Base-by-base conservation (phyloP, 768 basidiomycete genomes). In the Serendipita sp. region DNA sequence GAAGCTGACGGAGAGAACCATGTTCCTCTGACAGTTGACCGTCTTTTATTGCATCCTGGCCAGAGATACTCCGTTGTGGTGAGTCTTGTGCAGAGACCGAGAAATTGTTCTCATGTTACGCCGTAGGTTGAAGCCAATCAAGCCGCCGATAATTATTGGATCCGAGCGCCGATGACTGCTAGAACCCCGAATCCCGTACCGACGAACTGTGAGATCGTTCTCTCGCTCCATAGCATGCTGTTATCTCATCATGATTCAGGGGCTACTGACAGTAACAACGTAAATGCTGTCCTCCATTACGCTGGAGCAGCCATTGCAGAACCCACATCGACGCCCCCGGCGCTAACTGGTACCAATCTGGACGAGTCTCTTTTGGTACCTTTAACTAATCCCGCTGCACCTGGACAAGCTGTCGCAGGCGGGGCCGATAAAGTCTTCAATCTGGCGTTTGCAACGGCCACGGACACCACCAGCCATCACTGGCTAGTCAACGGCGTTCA, bases 51-150 rank as follows among this genome's bases (percentile, higher is more conserved):
- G 41, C 79, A 74, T 61, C 71, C 72, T 11, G 81, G 75, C 1
- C 81, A 82, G 68, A 76, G 81, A 17, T 82, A 82, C 67, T 79
- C 80, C 0, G 70, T 80, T 63, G 68, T 81, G n/a, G 53, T 58
- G 24, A 13, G 60, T 41, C 30, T 20, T 30, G 16, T 30, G 22
- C 14, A 17, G 30, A 42, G 24, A 11, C 42, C 14, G 30, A 13
- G 31, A 7, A 22, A 4, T 4, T 24, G 14, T 14, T 38, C 38
- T 34, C 22, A 58, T 11, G 11, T 30, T 31, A 11, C 30, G 9
- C n/a, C n/a, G 9, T 28, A 58, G 9, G 64, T 78, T 3, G 67
- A 66, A 51, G 74, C 75, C 1, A 72, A 74, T 42, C 71, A 74
- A 51, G 64, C 71, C 0, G 64, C 74, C 33, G 70, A 67, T 50